Conservation (phyloP, 345 rosid genomes). For the Balakata baccata region DNA sequence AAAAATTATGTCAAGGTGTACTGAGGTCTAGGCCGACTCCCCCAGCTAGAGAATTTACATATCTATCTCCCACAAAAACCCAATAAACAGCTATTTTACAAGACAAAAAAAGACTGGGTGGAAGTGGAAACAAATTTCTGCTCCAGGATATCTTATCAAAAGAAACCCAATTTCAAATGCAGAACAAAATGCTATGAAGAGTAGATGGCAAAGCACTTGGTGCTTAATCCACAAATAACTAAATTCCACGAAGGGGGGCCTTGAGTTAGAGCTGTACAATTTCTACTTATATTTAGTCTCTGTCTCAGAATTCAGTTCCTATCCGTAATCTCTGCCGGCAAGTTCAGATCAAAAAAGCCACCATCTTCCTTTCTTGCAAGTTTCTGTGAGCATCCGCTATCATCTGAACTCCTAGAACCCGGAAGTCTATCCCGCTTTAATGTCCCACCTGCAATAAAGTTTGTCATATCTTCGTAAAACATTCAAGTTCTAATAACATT, state of each 20-base stretch:
- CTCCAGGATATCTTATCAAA: too few relatives aligned
- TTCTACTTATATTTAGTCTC: conserved; percentile 18
- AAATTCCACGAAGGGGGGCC: conserved; percentile 18
- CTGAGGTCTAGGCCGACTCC: conserved; percentile 6
- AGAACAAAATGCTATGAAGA: conserved; percentile 12
- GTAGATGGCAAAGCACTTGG: conserved; percentile 15
- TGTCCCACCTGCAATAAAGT: conserved; percentile 35
- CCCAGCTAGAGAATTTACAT: conserved; percentile 17
- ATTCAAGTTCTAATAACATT: conserved; percentile 1
- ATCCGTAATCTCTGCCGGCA: conserved; percentile 66
- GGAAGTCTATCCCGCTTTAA: conserved; percentile 40
- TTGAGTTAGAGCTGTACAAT: conserved; percentile 43
- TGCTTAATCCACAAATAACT: conserved; percentile 30
- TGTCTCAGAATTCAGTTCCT: conserved; percentile 38
- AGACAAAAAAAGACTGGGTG: conserved; percentile 16
- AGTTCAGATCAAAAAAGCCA: conserved; percentile 63
- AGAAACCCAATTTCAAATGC: background rate
- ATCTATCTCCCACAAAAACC: conserved; percentile 20
- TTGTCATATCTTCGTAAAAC: background rate
- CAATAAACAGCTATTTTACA: conserved; percentile 24
- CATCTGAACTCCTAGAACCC: conserved; percentile 47
- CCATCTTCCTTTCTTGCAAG: conserved; percentile 54
- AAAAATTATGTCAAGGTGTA: conserved; percentile 8
- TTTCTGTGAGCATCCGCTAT: conserved; percentile 51
- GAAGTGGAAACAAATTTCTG: background rate